phyloP scores from a whole-genome alignment of 164 flowering plant species.

The Saururus chinensis region DNA sequence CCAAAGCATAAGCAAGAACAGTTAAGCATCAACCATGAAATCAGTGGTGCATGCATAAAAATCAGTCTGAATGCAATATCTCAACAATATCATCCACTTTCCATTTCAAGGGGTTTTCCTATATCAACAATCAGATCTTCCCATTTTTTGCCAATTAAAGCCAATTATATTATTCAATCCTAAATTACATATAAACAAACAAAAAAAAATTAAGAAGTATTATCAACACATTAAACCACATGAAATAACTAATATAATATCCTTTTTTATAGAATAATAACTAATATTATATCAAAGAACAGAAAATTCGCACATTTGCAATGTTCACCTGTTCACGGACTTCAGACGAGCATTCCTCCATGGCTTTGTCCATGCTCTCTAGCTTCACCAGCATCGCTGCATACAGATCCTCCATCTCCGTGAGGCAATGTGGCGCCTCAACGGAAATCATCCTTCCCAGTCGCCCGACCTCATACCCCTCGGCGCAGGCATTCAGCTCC shows the following conservation, averaged over 20 bases:
- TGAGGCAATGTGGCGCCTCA: constrained; percentile 39
- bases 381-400: constrained; percentile 69
- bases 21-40: no score
- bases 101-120: no score
- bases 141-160: no score
- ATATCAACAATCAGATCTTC: no score
- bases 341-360: constrained; percentile 49
- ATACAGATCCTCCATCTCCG: constrained; percentile 66
- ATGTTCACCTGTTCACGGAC: constrained; percentile 57
- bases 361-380: constrained; percentile 45
- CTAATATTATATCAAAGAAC: neutral
- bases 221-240: neutral
- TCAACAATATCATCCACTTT: no score
- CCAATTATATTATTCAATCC: no score
- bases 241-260: neutral
- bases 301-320: neutral
- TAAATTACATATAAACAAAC: no score
- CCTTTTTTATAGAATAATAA: neutral
- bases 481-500: constrained; percentile 39
- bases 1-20: no score
- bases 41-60: no score
- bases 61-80: no score
- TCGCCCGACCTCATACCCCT: constrained; percentile 47
- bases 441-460: constrained; percentile 55
- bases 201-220: no score